These are phyloP conservation scores for Mycosphaerella sp. DNA, from an alignment of 2,329 filamentous ascomycete genomes.

Conservation along the genomic window DNA sequence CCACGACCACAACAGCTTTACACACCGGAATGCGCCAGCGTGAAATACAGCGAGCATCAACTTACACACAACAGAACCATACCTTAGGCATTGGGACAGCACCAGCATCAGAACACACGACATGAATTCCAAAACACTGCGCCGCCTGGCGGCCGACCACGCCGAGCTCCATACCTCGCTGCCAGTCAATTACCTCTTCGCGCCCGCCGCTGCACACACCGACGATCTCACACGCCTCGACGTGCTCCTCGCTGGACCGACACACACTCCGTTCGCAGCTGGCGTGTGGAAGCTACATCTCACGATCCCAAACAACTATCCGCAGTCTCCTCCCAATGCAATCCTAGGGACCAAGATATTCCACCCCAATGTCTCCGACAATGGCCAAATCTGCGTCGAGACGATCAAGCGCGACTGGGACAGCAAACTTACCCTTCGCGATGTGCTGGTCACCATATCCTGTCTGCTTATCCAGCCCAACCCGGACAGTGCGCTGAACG, in stretches of 20 bases:
- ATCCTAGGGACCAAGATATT: conserved; percentile 56
- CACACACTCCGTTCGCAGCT: conserved; percentile 53
- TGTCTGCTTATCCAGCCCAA: conserved; percentile 60
- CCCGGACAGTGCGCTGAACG: conserved; percentile 57
- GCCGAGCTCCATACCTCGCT: conserved; percentile 51
- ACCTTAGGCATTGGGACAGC: not conserved
- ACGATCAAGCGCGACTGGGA: conserved; percentile 60
- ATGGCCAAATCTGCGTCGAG: conserved; percentile 58
- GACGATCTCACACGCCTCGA: conserved; percentile 54
- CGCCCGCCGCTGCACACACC: conserved; percentile 33
- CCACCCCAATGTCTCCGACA: conserved; percentile 59
- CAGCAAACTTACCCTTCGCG: conserved; percentile 49
- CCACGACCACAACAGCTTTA: not conserved
- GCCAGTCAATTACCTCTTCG: conserved; percentile 57
- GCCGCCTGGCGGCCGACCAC: conserved; percentile 56
- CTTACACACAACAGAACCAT: not conserved
- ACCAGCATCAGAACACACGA: not conserved
- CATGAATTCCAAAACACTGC: conserved; percentile 45
- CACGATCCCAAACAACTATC: conserved; percentile 54
- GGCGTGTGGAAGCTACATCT: conserved; percentile 56
- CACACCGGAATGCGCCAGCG: not conserved
- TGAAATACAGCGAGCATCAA: not conserved
- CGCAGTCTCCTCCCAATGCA: conserved; percentile 49
- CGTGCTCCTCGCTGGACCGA: conserved; percentile 53
- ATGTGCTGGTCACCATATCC: conserved; percentile 55